A percentile compares a stretch with the other conserved stretches of the same genome.
Evolutionary conservation across 2,329 filamentous ascomycete species (phyloP).

Genomic region (Geosmithia flava): DNA sequence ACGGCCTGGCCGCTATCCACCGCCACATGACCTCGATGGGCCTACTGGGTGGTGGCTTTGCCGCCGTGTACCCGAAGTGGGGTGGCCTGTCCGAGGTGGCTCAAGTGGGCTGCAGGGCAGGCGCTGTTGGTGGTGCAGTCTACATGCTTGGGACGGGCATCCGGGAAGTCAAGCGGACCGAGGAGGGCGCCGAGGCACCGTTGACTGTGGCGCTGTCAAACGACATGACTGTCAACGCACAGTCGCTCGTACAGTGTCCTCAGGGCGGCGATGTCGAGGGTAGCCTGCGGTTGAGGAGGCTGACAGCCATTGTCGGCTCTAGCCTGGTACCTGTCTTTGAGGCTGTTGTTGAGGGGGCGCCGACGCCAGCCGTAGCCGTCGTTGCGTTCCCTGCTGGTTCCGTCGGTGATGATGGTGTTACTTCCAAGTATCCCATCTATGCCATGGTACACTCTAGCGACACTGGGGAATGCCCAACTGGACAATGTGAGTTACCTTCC

Average conservation of each 20-base stretch:
- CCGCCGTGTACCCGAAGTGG: slow-evolving; percentile 85
- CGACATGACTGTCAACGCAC: slow-evolving; percentile 42
- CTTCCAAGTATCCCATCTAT: slow-evolving; percentile 36
- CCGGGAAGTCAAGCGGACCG: slow-evolving; percentile 16
- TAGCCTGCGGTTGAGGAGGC: slow-evolving; percentile 19
- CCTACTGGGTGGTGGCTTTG: slow-evolving; percentile 78
- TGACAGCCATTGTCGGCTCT: slow-evolving; percentile 59
- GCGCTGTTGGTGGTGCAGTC: slow-evolving; percentile 79
- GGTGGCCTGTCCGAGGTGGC: slow-evolving; percentile 79
- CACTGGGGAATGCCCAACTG: slow-evolving; percentile 77
- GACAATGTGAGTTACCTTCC: slow-evolving; percentile 66
- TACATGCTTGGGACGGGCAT: slow-evolving; percentile 75
- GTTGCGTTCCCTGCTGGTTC: slow-evolving; percentile 50
- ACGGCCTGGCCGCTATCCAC: slow-evolving; percentile 61
- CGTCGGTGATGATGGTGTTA: slow-evolving; percentile 19
- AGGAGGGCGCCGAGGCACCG: slow-evolving; percentile 9
- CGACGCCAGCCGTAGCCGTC: slow-evolving; percentile 61
- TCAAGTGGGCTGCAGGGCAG: slow-evolving; percentile 82
- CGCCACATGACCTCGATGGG: slow-evolving; percentile 80
- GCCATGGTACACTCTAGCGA: slow-evolving; percentile 72
- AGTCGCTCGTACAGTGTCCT: slow-evolving; percentile 34
- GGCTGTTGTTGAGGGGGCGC: slow-evolving; percentile 58
- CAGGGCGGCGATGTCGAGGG: slow-evolving; percentile 10
- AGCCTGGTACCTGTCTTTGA: slow-evolving; percentile 57
- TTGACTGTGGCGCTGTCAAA: slow-evolving; percentile 41